phyloP scores from a whole-genome alignment of 1,284 basidiomycete species.

The Retiboletus flavoniger region DNA sequence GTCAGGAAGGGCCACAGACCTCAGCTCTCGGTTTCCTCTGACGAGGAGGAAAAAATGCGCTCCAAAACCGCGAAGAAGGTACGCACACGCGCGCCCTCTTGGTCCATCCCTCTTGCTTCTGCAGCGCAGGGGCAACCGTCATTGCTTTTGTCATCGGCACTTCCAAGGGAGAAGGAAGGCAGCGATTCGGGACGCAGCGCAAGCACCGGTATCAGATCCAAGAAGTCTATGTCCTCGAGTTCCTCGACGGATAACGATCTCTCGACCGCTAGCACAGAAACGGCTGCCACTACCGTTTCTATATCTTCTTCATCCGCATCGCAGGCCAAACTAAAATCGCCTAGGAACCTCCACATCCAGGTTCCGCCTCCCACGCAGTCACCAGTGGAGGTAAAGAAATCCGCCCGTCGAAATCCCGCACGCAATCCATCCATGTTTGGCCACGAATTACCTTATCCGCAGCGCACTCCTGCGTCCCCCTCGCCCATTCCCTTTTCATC shows the following conservation, averaged over 20 bases:
- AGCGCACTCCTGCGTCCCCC: conserved; percentile 33
- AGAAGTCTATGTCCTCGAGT: conserved; percentile 28
- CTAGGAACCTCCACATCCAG: conserved; percentile 19
- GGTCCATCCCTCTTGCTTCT: conserved; percentile 15
- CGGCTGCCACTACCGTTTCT: conserved; percentile 34
- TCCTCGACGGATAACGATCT: conserved; percentile 37
- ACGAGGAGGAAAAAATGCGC: conserved; percentile 72
- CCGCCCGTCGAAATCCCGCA: conserved; percentile 32
- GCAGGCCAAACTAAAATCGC: conserved; percentile 21
- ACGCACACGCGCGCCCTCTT: conserved; percentile 40
- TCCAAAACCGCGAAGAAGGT: conserved; percentile 61
- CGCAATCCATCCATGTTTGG: conserved; percentile 38
- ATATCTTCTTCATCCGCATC: conserved; percentile 18
- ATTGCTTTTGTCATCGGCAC: conserved; percentile 24
- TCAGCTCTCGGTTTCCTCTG: conserved; percentile 56
- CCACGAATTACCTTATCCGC: conserved; percentile 32
- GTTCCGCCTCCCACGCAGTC: conserved; percentile 19
- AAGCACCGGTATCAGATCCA: conserved; percentile 22
- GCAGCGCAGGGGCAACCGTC: conserved; percentile 13
- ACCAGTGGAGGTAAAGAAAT: conserved; percentile 22
- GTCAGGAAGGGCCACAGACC: conserved; percentile 32
- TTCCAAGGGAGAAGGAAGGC: conserved; percentile 15
- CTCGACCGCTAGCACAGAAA: conserved; percentile 36
- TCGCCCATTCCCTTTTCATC: conserved; percentile 36
- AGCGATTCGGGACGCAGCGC: conserved; percentile 20